Percentiles rank a stretch among this genome's conserved stretches.
phyloP scores from a whole-genome alignment of 495 filamentous ascomycete species.

The Neurospora sp. region DNA sequence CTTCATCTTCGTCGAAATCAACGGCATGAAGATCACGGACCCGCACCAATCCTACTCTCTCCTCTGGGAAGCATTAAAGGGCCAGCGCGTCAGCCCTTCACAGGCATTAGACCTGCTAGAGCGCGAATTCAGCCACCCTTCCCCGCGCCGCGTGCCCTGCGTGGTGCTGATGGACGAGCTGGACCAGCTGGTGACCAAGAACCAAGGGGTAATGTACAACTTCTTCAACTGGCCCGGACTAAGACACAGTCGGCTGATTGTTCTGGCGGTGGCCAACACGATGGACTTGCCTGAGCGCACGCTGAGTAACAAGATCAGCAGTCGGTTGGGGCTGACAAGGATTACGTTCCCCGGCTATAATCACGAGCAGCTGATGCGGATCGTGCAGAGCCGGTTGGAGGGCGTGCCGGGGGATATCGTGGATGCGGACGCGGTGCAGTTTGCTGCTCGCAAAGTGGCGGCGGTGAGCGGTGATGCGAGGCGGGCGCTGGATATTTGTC shows the following conservation, averaged over 20 bases:
- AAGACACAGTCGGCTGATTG: conserved; percentile 82
- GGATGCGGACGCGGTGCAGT: conserved; percentile 88
- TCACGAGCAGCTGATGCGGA: conserved; percentile 95
- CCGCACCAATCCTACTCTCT: conserved; percentile 93
- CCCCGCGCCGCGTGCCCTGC: conserved; percentile 82
- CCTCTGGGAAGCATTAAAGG: conserved; percentile 92
- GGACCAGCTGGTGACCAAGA: conserved; percentile 94
- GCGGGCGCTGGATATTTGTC: conserved; percentile 88
- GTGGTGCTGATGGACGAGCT: conserved; percentile 99
- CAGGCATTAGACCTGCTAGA: conserved; percentile 89
- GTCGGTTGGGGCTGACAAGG: conserved; percentile 75
- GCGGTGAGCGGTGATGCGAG: conserved; percentile 92
- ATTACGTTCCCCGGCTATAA: conserved; percentile 98
- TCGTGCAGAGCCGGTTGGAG: conserved; percentile 81
- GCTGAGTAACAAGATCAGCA: conserved; percentile 94
- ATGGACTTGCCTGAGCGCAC: conserved; percentile 98
- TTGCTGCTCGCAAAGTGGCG: conserved; percentile 91
- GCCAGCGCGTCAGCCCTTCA: conserved; percentile 81
- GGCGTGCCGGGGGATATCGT: conserved; percentile 85
- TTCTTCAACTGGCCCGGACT: conserved; percentile 99
- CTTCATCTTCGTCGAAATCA: conserved; percentile 99
- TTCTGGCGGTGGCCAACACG: conserved; percentile 95
- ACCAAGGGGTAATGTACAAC: conserved; percentile 99
- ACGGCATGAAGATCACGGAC: conserved; percentile 99
- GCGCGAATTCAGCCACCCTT: conserved; percentile 82